Evolutionary conservation across 139 green algal genomes (phyloP).

Genomic region (Chlorella sp.): DNA sequence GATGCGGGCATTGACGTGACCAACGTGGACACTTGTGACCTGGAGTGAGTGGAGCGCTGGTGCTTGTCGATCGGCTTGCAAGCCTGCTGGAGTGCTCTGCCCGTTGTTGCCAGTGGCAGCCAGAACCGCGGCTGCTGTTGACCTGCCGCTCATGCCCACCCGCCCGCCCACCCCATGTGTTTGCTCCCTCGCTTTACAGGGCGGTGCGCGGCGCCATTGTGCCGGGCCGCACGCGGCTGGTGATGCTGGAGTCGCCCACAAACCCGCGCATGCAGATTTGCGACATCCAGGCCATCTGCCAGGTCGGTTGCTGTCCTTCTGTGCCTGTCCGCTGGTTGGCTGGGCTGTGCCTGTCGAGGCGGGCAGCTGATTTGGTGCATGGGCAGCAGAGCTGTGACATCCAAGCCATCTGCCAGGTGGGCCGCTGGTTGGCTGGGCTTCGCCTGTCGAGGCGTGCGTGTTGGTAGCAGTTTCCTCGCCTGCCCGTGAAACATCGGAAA

Average conservation of each 20-base stretch:
- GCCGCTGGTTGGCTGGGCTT: too few relatives aligned
- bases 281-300: slow-evolving; percentile 85
- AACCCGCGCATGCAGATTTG: slow-evolving; percentile 98
- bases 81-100: too few relatives aligned
- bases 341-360: too few relatives aligned
- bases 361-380: too few relatives aligned
- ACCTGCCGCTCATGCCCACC: not conserved
- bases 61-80: not conserved
- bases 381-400: slow-evolving; percentile 94
- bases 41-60: slow-evolving; percentile 56
- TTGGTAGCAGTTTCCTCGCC: too few relatives aligned
- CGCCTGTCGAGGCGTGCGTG: too few relatives aligned
- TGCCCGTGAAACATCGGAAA: too few relatives aligned
- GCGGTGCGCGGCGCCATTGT: slow-evolving; percentile 66
- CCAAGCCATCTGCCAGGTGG: slow-evolving; percentile 47
- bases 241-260: slow-evolving; percentile 98
- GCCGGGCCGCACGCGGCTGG: slow-evolving; percentile 84
- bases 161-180: not conserved
- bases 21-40: slow-evolving; percentile 93
- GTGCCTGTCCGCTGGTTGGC: too few relatives aligned
- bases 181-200: slow-evolving; percentile 39
- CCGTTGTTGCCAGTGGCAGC: not conserved
- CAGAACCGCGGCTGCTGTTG: not conserved
- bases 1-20: slow-evolving; percentile 76
- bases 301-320: too few relatives aligned